phyloP scores from a whole-genome alignment of 805 yeast species.

The Hanseniaspora jakobsenii region DNA sequence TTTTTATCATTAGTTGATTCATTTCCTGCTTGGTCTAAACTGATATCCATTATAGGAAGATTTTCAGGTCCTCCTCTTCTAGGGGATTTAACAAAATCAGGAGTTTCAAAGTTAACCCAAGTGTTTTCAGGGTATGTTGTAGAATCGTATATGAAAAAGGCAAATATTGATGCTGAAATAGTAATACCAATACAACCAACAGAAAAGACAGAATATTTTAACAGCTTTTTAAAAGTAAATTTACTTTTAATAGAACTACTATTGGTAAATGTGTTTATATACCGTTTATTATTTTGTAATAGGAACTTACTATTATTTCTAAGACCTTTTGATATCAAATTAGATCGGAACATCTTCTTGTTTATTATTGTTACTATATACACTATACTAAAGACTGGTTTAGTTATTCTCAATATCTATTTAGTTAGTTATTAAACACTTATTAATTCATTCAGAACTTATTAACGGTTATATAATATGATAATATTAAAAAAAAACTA shows the following conservation, averaged over 20 bases:
- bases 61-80: constrained; percentile 59
- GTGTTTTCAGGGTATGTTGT: constrained; percentile 45
- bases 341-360: too few relatives aligned
- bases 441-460: too few relatives aligned
- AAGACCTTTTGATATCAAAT: too few relatives aligned
- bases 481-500: too few relatives aligned
- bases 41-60: constrained; percentile 45
- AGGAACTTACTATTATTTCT: neutral
- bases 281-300: constrained; percentile 9
- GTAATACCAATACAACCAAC: constrained; percentile 37
- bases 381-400: too few relatives aligned
- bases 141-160: constrained; percentile 52
- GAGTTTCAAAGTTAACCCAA: constrained; percentile 37
- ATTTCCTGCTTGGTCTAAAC: constrained; percentile 40
- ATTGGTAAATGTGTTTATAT: constrained; percentile 21
- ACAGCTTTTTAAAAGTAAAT: constrained; percentile 28
- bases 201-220: constrained; percentile 24
- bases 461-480: too few relatives aligned
- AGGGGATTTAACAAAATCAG: constrained; percentile 43
- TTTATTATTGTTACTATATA: too few relatives aligned
- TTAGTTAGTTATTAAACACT: too few relatives aligned
- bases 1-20: neutral
- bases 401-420: too few relatives aligned
- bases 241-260: constrained; percentile 22
- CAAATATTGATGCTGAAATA: constrained; percentile 32